Evolutionary conservation across 2,329 filamentous ascomycete species (phyloP).

Genomic region (Dactylellina leptospora): DNA sequence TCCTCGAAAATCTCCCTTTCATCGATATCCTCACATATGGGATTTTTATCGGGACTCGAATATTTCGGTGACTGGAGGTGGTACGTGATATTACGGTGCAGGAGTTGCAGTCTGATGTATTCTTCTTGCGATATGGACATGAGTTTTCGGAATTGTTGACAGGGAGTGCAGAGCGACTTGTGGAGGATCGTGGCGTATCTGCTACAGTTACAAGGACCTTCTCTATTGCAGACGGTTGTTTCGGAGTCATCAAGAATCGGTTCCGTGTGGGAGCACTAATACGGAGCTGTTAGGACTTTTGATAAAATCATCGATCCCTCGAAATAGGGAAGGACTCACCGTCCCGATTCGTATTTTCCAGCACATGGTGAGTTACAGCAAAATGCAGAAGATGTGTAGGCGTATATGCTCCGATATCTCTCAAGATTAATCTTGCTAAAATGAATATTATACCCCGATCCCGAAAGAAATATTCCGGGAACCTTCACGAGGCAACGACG

Average conservation of each 20-base stretch:
- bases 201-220: conserved; percentile 4
- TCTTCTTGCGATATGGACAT: conserved; percentile 6
- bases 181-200: neutral
- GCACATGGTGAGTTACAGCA: conserved; percentile 1
- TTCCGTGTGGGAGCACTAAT: conserved; percentile 22
- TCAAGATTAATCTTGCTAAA: no score
- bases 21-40: no score
- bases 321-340: neutral
- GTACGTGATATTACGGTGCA: conserved; percentile 30
- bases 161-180: neutral
- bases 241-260: neutral
- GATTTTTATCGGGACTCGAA: neutral
- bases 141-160: neutral
- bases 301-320: neutral
- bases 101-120: conserved; percentile 11
- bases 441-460: no score
- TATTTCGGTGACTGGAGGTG: conserved; percentile 8
- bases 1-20: conserved; percentile 5
- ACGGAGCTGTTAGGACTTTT: neutral
- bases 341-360: conserved; percentile 4
- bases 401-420: neutral
- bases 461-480: no score
- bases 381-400: neutral
- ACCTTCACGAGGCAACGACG: no score
- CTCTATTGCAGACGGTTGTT: neutral